A percentile compares a stretch with the other conserved stretches of the same genome.
Evolutionary conservation across 441 rosid genomes (phyloP).

Genomic region (Gossypium laxum): DNA sequence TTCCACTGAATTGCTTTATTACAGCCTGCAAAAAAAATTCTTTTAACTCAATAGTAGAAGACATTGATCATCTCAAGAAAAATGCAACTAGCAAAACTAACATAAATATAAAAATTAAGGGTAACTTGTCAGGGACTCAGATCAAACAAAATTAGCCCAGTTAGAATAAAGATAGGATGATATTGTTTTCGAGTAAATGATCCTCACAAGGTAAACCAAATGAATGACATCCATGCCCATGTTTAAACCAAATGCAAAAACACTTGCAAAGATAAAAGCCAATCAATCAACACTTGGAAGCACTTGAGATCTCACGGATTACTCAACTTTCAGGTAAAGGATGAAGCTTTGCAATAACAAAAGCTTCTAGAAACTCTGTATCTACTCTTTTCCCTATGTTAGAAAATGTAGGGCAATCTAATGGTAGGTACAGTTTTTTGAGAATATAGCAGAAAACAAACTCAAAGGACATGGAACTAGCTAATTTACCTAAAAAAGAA

Average conservation of each 20-base stretch:
- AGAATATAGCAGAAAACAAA: not conserved
- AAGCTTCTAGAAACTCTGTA: not conserved
- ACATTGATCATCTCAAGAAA: not conserved
- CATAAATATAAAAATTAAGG: not conserved
- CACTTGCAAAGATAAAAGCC: not conserved
- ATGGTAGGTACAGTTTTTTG: not conserved
- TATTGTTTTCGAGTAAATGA: not conserved
- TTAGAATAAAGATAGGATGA: not conserved
- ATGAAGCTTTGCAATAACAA: not conserved
- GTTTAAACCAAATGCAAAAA: not conserved
- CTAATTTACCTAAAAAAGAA: not conserved
- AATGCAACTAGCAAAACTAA: not conserved
- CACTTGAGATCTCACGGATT: not conserved
- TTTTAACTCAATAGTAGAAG: not conserved
- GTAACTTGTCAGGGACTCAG: not conserved
- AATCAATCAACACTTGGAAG: not conserved
- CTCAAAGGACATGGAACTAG: not conserved
- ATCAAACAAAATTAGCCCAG: not conserved
- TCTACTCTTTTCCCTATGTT: not conserved
- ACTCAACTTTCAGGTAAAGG: constrained; percentile 1
- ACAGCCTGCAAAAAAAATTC: constrained; percentile 56
- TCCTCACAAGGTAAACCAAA: not conserved
- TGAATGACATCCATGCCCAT: not conserved
- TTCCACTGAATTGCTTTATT: constrained; percentile 70
- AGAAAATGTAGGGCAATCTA: not conserved